phyloP scores from a whole-genome alignment of 371 early-diverging fungal species.

The Blakeslea trispora region DNA sequence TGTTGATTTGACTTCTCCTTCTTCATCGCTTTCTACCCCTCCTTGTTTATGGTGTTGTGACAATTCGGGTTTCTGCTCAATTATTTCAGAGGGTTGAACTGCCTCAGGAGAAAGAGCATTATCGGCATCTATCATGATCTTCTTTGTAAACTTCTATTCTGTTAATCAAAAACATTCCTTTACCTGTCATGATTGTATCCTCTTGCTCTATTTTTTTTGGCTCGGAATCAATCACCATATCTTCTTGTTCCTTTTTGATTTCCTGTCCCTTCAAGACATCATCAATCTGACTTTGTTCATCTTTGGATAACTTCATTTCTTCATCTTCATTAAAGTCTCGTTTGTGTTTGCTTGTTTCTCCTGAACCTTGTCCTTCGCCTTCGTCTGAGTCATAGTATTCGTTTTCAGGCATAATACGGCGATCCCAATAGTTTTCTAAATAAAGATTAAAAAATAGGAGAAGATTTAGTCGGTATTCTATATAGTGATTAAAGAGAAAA shows the following conservation, averaged over 20 bases:
- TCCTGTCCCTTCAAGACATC: slow-evolving; percentile 26
- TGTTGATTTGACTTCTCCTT: slow-evolving; percentile 42
- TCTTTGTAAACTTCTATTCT: too few species aligned
- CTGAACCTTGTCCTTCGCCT: slow-evolving; percentile 50
- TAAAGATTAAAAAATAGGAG: background rate
- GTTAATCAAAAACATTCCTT: background rate
- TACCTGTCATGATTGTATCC: slow-evolving; percentile 19
- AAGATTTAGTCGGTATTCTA: too few species aligned
- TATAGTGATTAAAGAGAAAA: slow-evolving; percentile 4
- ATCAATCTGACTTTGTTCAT: slow-evolving; percentile 40
- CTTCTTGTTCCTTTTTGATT: too few species aligned
- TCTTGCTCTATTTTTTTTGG: too few species aligned
- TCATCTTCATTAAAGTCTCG: too few species aligned
- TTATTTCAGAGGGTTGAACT: background rate
- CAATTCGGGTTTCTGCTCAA: too few species aligned
- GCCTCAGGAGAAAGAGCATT: too few species aligned
- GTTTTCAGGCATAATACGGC: slow-evolving; percentile 62
- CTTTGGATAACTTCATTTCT: slow-evolving; percentile 16
- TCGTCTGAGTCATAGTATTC: slow-evolving; percentile 74
- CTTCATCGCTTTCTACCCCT: slow-evolving; percentile 43
- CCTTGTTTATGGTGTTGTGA: slow-evolving; percentile 5
- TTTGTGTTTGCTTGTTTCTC: background rate
- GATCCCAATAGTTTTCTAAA: slow-evolving; percentile 58
- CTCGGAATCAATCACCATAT: slow-evolving; percentile 4
- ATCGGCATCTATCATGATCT: too few species aligned